Conservation (phyloP, 805 yeast genomes). For the Ogataea minuta region DNA sequence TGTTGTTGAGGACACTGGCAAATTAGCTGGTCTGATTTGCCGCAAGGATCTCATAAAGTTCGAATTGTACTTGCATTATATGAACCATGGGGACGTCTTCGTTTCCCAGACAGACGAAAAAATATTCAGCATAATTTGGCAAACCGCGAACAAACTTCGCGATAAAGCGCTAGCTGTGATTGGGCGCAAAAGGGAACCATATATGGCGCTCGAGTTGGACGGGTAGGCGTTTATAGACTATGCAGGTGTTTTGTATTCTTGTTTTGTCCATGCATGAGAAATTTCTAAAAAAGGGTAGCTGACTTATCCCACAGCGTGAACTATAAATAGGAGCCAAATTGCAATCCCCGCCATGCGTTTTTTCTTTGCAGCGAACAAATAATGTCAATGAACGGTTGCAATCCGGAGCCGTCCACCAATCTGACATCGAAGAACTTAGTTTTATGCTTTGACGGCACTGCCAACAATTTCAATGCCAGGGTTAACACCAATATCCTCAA, state of each 20-base stretch:
- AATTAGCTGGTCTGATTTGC: conserved; percentile 72
- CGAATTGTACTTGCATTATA: conserved; percentile 39
- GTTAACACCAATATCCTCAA: conserved; percentile 56
- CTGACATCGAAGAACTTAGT: conserved; percentile 42
- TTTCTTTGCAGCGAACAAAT: conserved; percentile 7
- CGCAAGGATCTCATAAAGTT: conserved; percentile 78
- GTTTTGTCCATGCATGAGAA: background rate
- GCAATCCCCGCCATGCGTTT: too few relatives aligned
- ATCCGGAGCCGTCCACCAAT: background rate
- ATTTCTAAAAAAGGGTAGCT: background rate
- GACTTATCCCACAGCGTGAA: background rate
- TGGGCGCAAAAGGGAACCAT: conserved; percentile 2
- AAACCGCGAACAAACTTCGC: conserved; percentile 10
- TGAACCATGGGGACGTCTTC: conserved; percentile 28
- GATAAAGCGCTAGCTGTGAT: background rate
- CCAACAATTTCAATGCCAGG: conserved; percentile 52
- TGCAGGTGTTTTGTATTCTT: background rate
- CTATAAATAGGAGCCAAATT: background rate
- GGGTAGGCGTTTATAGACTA: conserved; percentile 1
- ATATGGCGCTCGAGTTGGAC: conserved; percentile 11
- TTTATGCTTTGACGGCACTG: conserved; percentile 64
- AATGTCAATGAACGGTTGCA: conserved; percentile 10
- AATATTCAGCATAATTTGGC: conserved; percentile 21
- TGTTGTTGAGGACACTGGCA: conserved; percentile 61
- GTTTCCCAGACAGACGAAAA: conserved; percentile 23